phyloP scores from a whole-genome alignment of 306 rosid species.

The Quercus variabilis region DNA sequence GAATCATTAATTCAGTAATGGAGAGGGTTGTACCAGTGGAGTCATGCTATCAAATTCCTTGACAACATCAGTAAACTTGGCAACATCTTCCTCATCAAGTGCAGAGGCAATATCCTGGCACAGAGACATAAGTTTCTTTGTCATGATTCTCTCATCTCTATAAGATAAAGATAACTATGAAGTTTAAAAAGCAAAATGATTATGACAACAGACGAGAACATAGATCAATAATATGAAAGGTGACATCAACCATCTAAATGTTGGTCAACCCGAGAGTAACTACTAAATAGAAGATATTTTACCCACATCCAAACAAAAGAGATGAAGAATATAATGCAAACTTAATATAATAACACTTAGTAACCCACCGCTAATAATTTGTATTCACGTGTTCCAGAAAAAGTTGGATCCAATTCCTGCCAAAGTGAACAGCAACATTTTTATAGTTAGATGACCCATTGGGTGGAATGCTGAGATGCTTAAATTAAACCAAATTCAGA shows the following conservation, averaged over 20 bases:
- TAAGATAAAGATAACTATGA: background rate
- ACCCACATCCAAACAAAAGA: background rate
- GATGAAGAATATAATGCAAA: background rate
- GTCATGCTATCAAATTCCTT: conserved; percentile 97
- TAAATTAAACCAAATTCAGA: conserved; percentile 32
- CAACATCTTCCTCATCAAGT: conserved; percentile 82
- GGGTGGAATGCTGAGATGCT: conserved; percentile 15
- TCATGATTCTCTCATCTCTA: background rate
- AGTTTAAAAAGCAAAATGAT: background rate
- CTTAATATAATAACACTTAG: background rate
- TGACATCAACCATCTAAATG: background rate
- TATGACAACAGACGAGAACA: background rate
- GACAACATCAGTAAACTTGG: conserved; percentile 77
- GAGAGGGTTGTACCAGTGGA: conserved; percentile 58
- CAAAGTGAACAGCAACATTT: conserved; percentile 24
- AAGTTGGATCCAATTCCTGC: conserved; percentile 96
- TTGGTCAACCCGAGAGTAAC: background rate
- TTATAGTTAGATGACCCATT: conserved; percentile 20
- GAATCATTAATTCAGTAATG: background rate
- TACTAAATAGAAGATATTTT: background rate
- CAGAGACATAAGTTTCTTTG: background rate
- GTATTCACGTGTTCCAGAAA: conserved; percentile 88
- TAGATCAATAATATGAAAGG: background rate
- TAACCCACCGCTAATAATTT: conserved; percentile 69
- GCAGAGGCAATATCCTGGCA: conserved; percentile 79